Evolutionary conservation across 345 rosid genomes (phyloP), one percentile per base, ranked within the genome.

Genomic region (Eucalyptus tenuipes): DNA sequence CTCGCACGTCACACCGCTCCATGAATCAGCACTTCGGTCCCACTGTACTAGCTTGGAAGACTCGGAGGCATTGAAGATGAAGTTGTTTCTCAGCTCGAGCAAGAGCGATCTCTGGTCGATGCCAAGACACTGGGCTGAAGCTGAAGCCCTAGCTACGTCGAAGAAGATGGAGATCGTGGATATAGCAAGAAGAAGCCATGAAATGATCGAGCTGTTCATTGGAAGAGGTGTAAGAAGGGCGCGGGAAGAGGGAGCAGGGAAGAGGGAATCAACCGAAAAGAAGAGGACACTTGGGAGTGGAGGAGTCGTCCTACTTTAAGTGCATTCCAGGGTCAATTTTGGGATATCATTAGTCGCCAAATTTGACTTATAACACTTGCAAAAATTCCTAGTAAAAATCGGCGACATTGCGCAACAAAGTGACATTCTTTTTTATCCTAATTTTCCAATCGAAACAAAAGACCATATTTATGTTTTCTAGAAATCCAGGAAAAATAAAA

Each of bases 1-100:
- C 86, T 93, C 90, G 25, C 96, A 93, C 9, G 29, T 50, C 40
- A 94, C 92, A 7, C 95, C 94, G 10, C 29, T 16, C 94, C 94
- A 94, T 1, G 57, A 93, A 89, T 91, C 89, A 1, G 48, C 9
- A 85, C 29, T 66, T 16, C 42, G 86, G 49, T 79, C 59, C 95
- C 95, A 94, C 2, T 10, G 66, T 49, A 84, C 90, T 87, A 93
- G 57, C 48, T 86, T 89, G 2, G 37, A 20, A 4, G 93, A 92
- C 10, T 0, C 0, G n/a, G 31, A 42, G 20, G 86, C 22, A 18
- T 82, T 1, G 88, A 88, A 91, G 8, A 10, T 24, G 52, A 94
- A 90, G 75, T 52, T 88, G 10, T 59, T 89, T 80, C 85, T 91
- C 80, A 94, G 61, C 87, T 87, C 88, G 11, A 93, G 90, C 88